Conservation (phyloP, 352 stramenopile species). For the Globisporangium carolinianum region DNA sequence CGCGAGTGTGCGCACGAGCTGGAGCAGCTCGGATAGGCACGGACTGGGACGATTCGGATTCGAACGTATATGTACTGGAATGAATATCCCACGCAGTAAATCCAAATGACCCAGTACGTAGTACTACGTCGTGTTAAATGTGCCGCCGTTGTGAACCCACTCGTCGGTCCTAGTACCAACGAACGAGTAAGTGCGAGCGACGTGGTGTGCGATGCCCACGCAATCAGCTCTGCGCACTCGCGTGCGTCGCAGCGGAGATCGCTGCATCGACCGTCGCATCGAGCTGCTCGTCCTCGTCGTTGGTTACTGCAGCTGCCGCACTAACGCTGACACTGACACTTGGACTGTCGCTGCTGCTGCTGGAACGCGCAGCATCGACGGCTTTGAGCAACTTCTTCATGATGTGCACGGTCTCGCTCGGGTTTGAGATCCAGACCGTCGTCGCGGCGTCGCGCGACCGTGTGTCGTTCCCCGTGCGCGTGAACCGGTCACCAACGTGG, state of each 20-base stretch:
- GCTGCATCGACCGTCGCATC: slow-evolving; percentile 54
- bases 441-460: slow-evolving; percentile 87
- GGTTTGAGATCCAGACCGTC: slow-evolving; percentile 94
- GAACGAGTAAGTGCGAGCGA: no score
- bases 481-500: slow-evolving; percentile 94
- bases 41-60: background rate
- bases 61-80: background rate
- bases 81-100: background rate
- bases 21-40: background rate
- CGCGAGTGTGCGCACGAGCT: background rate
- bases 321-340: background rate
- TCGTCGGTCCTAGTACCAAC: no score
- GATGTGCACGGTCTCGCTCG: slow-evolving; percentile 93
- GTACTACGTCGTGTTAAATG: no score
- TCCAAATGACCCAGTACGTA: no score
- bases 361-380: slow-evolving; percentile 31
- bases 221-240: background rate
- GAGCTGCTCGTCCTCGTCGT: slow-evolving; percentile 17
- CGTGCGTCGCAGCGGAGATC: slow-evolving; percentile 52
- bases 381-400: slow-evolving; percentile 88
- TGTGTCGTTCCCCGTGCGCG: slow-evolving; percentile 87
- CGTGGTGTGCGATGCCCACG: background rate
- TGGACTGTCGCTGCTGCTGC: slow-evolving; percentile 8
- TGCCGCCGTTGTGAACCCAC: no score
- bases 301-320: slow-evolving; percentile 4